Evolutionary conservation across 202 grass and related monocot genomes (phyloP).

Genomic region (Panicum virgatum): DNA sequence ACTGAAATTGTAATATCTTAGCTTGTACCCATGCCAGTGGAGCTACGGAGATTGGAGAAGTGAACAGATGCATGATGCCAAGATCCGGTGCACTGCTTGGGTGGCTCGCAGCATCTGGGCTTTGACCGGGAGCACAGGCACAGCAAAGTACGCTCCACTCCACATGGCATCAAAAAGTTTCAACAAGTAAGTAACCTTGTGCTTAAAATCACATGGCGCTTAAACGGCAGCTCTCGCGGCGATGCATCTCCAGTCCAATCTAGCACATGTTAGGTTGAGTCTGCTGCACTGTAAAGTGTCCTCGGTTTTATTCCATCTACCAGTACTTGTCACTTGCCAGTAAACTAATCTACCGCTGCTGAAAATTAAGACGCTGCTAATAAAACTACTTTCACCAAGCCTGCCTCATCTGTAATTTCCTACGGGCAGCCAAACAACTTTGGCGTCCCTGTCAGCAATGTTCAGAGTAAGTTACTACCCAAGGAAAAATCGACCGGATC

Average conservation of each 20-base stretch:
- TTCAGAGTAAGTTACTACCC: neutral
- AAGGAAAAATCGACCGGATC: neutral
- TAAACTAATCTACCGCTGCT: neutral
- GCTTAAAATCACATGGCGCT: constrained; percentile 12
- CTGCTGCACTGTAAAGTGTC: constrained; percentile 39
- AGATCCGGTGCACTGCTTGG: constrained; percentile 19
- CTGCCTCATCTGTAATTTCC: neutral
- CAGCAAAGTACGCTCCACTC: neutral
- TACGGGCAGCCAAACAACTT: neutral
- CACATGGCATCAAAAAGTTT: constrained; percentile 22
- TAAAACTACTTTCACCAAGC: neutral
- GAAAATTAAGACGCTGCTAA: too few species aligned
- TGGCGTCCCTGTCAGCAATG: neutral
- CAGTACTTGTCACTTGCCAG: neutral
- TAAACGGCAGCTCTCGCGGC: neutral
- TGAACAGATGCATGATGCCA: neutral
- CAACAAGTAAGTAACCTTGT: neutral
- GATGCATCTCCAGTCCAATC: constrained; percentile 5
- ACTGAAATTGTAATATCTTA: too few species aligned
- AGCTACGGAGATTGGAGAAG: neutral
- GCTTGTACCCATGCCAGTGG: neutral
- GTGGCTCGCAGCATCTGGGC: constrained; percentile 27
- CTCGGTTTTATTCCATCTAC: neutral
- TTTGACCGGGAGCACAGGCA: constrained; percentile 9
- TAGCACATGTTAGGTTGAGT: constrained; percentile 55